Base-by-base conservation (phyloP, 2,329 filamentous ascomycete genomes). In the Kalaharituber pfeilii region DNA sequence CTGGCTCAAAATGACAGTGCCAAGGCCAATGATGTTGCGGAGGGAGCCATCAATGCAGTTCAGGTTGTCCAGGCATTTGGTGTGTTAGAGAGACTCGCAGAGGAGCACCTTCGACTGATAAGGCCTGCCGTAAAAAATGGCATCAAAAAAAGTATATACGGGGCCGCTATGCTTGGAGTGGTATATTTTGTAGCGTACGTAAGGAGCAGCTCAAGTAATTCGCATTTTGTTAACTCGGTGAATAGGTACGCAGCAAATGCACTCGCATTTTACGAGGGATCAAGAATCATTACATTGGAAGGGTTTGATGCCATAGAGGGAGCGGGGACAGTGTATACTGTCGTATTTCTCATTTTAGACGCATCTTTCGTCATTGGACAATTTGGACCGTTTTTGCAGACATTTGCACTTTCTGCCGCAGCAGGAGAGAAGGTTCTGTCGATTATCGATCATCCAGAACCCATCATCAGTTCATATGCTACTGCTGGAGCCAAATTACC, bases 221-320 rank as follows among this genome's bases (percentile, higher is more conserved):
- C n/a, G n/a, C n/a, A n/a, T n/a, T n/a, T n/a, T n/a, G n/a, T n/a
- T n/a, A n/a, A n/a, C n/a, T n/a, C n/a, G n/a, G n/a, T n/a, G n/a
- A 33, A 54, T 53, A 63, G 60, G 6, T 83, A 81, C 59, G 74
- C 77, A 1, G 78, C 78, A 5, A 83, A 82, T 63, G 78, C 77
- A 1, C 69, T 84, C 13, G 78, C 80, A 0, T 83, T 81, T 63
- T 84, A 79, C 78, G 75, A 82, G 64, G 80, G 80, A 49, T 79
- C 76, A 58, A 71, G 69, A 30, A 73, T 73, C 51, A 73, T 80
- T 42, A 72, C 72, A 9, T 55, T 49, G 5, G 60, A 57, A 13
- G 25, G 52, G 2, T 56, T 56, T n/a, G 42, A 29, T 2, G 58
- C 56, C 2, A 63, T 62, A 33, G 59, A 64, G n/a, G 62, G 65